phyloP scores from a whole-genome alignment of 139 green algal species.

The Axilococcus clingmanii region DNA sequence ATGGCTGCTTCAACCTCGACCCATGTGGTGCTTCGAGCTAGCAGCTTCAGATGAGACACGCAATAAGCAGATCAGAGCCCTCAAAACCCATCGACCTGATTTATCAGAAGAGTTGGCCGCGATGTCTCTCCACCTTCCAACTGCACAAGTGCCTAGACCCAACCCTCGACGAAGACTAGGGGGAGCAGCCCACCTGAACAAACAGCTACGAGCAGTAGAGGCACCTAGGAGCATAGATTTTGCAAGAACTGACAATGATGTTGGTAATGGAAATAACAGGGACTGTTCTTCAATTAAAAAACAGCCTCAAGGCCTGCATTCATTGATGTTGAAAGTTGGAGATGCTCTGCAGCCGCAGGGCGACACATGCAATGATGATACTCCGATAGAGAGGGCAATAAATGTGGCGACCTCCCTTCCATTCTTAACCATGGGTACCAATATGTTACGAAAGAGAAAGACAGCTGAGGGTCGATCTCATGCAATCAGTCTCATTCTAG shows the following conservation, averaged over 20 bases:
- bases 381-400: slow-evolving; percentile 31
- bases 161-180: not conserved
- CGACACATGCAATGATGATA: slow-evolving; percentile 32
- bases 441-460: slow-evolving; percentile 34
- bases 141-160: not conserved
- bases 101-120: too few relatives aligned
- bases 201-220: not conserved
- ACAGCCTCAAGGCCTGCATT: slow-evolving; percentile 1
- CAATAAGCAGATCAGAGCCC: too few relatives aligned
- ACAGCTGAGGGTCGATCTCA: slow-evolving; percentile 38
- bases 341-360: slow-evolving; percentile 16
- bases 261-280: not conserved
- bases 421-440: slow-evolving; percentile 38
- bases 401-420: slow-evolving; percentile 59
- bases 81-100: too few relatives aligned
- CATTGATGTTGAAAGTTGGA: slow-evolving; percentile 1
- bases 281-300: not conserved
- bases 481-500: slow-evolving; percentile 40
- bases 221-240: not conserved
- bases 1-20: too few relatives aligned
- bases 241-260: not conserved
- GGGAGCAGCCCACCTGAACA: slow-evolving; percentile 6
- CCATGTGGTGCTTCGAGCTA: too few relatives aligned
- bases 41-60: too few relatives aligned
- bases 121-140: too few relatives aligned